Evolutionary conservation across 108 stramenopile species (phyloP).

Genomic region (Licmophora abbreviata): DNA sequence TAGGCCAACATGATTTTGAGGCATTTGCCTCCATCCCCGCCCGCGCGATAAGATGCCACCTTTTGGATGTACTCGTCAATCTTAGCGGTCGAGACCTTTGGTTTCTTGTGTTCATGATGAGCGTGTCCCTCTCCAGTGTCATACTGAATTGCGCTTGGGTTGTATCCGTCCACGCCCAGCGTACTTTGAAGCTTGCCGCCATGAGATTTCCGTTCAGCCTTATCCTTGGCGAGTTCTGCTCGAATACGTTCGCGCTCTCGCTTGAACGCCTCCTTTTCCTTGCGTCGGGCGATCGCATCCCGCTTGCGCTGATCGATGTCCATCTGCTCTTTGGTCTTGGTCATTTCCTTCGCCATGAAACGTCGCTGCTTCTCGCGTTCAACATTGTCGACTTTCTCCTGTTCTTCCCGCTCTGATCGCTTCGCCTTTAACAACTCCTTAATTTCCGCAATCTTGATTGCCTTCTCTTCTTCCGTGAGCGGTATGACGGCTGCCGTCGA

Average conservation of each 20-base stretch:
- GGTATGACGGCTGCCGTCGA: constrained; percentile 65
- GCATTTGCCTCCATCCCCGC: constrained; percentile 89
- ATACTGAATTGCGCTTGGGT: constrained; percentile 87
- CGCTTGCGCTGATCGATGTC: constrained; percentile 80
- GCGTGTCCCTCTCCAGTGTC: constrained; percentile 32
- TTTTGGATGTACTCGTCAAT: constrained; percentile 81
- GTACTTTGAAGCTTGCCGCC: constrained; percentile 77
- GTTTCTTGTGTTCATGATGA: constrained; percentile 22
- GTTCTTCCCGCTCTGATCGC: constrained; percentile 72
- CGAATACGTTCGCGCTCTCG: constrained; percentile 82
- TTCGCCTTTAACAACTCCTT: constrained; percentile 77
- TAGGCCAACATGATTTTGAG: constrained; percentile 81
- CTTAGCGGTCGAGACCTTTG: constrained; percentile 49
- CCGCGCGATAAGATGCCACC: constrained; percentile 78
- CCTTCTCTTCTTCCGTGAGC: constrained; percentile 88
- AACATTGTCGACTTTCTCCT: constrained; percentile 81
- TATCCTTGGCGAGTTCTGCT: constrained; percentile 89
- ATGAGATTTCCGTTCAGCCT: constrained; percentile 75
- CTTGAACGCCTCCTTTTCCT: constrained; percentile 65
- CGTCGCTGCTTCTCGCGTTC: constrained; percentile 80
- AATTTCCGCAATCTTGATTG: constrained; percentile 80
- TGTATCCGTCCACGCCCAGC: constrained; percentile 90
- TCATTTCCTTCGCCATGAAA: constrained; percentile 74
- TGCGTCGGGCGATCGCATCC: constrained; percentile 44
- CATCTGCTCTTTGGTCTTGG: constrained; percentile 81